phyloP scores from a whole-genome alignment of 176 grass and related monocot species.

The Lolium rigidum region DNA sequence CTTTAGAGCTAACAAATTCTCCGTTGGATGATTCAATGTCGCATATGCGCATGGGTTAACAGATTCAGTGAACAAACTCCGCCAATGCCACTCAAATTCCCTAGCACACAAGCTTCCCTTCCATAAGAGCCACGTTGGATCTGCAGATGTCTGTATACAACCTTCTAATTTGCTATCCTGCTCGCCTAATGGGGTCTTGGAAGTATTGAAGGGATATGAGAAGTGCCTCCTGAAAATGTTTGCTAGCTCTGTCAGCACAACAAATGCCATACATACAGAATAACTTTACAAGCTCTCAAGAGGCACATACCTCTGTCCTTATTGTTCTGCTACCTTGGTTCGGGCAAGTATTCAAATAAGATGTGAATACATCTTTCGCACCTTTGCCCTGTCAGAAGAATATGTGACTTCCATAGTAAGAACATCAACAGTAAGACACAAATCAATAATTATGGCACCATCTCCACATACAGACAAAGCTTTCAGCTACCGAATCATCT shows the following conservation, averaged over 20 bases:
- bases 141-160: background rate
- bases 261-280: constrained; percentile 22
- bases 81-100: no score
- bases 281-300: constrained; percentile 14
- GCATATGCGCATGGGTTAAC: no score
- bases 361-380: constrained; percentile 69
- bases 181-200: constrained; percentile 75
- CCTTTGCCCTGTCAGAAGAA: constrained; percentile 64
- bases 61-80: no score
- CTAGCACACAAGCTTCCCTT: no score
- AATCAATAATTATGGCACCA: background rate
- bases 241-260: constrained; percentile 28
- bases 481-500: constrained; percentile 15
- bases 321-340: constrained; percentile 98
- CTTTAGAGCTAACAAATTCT: background rate
- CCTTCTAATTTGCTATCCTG: constrained; percentile 35
- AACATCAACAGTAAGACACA: background rate
- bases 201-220: constrained; percentile 90
- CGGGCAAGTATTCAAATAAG: constrained; percentile 94
- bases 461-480: background rate
- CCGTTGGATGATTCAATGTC: background rate
- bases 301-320: constrained; percentile 88
- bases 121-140: background rate
- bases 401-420: constrained; percentile 16
- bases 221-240: constrained; percentile 79